Conservation (phyloP, 495 filamentous ascomycete genomes). For the Corynascus novoguineensis region DNA sequence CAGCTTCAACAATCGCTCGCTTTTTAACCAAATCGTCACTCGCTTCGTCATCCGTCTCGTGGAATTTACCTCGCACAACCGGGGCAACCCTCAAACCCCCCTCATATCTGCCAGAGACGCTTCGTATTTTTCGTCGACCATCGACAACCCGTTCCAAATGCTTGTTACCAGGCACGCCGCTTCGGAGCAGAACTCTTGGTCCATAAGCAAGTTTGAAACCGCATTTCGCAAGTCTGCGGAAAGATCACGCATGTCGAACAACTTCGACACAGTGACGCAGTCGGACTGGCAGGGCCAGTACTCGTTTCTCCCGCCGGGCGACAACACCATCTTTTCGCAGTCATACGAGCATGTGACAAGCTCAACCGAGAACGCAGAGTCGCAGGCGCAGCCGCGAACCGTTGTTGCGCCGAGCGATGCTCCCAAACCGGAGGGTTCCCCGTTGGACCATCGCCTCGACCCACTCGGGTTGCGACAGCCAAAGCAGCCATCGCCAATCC, state of each 20-base stretch:
- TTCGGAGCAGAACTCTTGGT: constrained; percentile 54
- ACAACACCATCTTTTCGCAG: constrained; percentile 45
- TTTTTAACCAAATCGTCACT: background rate
- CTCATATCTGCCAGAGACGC: constrained; percentile 11
- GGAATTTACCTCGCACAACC: constrained; percentile 15
- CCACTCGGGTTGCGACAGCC: constrained; percentile 43
- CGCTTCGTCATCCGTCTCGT: constrained; percentile 1
- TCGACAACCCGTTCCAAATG: constrained; percentile 45
- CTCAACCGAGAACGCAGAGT: constrained; percentile 37
- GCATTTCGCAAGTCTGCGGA: constrained; percentile 46
- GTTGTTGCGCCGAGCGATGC: constrained; percentile 35
- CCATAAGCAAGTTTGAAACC: constrained; percentile 52
- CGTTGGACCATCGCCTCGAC: constrained; percentile 40
- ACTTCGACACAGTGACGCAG: constrained; percentile 51
- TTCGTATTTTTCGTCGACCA: constrained; percentile 12
- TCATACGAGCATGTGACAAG: constrained; percentile 44
- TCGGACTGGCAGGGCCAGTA: constrained; percentile 56
- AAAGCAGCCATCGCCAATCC: constrained; percentile 36
- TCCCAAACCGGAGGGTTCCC: constrained; percentile 31
- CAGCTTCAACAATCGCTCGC: constrained; percentile 17
- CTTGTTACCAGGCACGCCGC: constrained; percentile 55
- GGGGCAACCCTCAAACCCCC: constrained; percentile 10
- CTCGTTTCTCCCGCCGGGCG: constrained; percentile 49
- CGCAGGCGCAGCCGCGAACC: constrained; percentile 40
- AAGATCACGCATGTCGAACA: constrained; percentile 56